These are phyloP conservation scores for Lipomyces japonicus DNA, from an alignment of 805 yeast genomes.

Conservation along the genomic window DNA sequence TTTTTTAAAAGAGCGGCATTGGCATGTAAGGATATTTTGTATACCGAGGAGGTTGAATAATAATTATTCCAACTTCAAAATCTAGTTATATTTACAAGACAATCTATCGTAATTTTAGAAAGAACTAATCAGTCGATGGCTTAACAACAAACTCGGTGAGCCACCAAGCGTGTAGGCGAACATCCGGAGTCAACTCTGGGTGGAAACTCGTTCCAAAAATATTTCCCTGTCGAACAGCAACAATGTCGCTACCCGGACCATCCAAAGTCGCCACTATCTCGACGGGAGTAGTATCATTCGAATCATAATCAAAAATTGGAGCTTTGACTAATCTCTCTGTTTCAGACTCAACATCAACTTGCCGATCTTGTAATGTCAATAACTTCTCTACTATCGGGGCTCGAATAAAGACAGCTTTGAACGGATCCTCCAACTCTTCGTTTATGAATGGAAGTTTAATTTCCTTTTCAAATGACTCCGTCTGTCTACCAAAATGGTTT, in stretches of 20 bases:
- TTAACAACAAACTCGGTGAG: conserved; percentile 52
- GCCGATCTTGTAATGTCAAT: background rate
- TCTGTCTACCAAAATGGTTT: conserved; percentile 76
- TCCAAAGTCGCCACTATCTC: conserved; percentile 30
- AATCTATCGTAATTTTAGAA: no score
- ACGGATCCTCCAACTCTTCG: conserved; percentile 34
- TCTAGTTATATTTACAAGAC: no score
- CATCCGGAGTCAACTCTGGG: conserved; percentile 64
- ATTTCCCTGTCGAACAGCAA: conserved; percentile 68
- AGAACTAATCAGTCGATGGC: no score
- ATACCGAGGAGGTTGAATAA: conserved; percentile 6
- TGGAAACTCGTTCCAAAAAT: conserved; percentile 74
- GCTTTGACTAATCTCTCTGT: conserved; percentile 22
- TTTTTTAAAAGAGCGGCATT: conserved; percentile 56
- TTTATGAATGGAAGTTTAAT: conserved; percentile 20
- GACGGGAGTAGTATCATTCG: conserved; percentile 19
- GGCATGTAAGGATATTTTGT: conserved; percentile 40
- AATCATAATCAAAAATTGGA: conserved; percentile 25
- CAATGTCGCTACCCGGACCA: conserved; percentile 43
- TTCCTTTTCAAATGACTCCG: conserved; percentile 53
- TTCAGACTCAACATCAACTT: conserved; percentile 1
- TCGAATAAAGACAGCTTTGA: conserved; percentile 57
- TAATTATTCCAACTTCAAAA: no score
- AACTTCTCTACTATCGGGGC: conserved; percentile 62
- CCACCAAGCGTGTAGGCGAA: conserved; percentile 68